A percentile compares a stretch with the other conserved stretches of the same genome.
Evolutionary conservation across 2,329 filamentous ascomycete species (phyloP).

Genomic region (Monosporascus sp.): DNA sequence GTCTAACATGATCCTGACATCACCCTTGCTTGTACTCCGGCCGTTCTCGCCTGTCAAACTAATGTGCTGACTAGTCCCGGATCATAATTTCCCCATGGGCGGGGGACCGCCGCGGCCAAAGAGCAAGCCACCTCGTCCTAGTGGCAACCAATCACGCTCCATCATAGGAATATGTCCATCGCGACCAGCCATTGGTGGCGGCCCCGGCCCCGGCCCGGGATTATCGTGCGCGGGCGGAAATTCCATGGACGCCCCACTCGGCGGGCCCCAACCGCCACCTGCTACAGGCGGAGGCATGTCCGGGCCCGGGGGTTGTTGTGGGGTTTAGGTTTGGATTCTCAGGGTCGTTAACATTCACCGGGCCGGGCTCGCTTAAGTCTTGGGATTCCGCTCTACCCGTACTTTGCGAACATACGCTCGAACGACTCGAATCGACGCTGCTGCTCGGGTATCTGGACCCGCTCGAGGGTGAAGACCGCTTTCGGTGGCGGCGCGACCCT

Average conservation of each 20-base stretch:
- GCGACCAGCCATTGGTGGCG: conserved; percentile 12
- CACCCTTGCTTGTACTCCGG: too few relatives aligned
- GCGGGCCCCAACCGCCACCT: conserved; percentile 11
- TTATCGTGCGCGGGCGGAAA: conserved; percentile 1
- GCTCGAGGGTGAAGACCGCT: conserved; percentile 11
- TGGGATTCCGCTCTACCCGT: conserved; percentile 7
- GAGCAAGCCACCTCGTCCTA: neutral
- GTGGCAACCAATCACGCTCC: conserved; percentile 15
- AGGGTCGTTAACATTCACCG: conserved; percentile 10
- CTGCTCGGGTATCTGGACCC: conserved; percentile 11
- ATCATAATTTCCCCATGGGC: too few relatives aligned
- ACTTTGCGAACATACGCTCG: conserved; percentile 7
- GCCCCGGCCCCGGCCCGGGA: conserved; percentile 1
- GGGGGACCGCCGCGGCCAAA: too few relatives aligned
- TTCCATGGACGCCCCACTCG: conserved; percentile 1
- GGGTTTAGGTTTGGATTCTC: conserved; percentile 7
- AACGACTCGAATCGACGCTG: conserved; percentile 9
- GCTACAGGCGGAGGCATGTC: conserved; percentile 13
- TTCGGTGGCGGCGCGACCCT: conserved; percentile 10
- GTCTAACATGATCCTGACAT: too few relatives aligned
- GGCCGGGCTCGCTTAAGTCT: conserved; percentile 7
- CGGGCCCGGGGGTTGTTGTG: neutral
- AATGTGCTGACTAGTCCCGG: too few relatives aligned
- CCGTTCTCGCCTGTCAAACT: too few relatives aligned
- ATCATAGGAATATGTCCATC: conserved; percentile 6